Evolutionary conservation across 108 stramenopile species (phyloP).

Genomic region (Stephanodiscus minutulus): DNA sequence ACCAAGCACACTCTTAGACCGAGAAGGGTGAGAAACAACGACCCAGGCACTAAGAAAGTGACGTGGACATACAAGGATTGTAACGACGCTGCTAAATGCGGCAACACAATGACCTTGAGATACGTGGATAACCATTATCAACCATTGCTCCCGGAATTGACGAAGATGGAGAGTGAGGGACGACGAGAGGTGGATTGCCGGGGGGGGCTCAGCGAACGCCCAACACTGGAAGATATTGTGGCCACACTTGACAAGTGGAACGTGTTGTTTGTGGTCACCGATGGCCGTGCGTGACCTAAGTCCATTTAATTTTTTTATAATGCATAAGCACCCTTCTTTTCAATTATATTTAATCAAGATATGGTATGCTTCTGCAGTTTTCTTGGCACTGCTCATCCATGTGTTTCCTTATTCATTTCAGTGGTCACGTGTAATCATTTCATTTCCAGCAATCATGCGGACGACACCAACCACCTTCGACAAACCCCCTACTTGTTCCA

Average conservation of each 20-base stretch:
- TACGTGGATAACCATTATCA: constrained; percentile 51
- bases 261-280: constrained; percentile 47
- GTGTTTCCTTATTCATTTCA: neutral
- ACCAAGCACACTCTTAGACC: constrained; percentile 6
- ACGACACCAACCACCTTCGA: neutral
- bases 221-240: constrained; percentile 41
- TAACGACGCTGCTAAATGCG: constrained; percentile 24
- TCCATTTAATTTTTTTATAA: neutral
- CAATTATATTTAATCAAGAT: neutral
- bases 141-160: constrained; percentile 44
- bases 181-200: neutral
- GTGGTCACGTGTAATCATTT: neutral
- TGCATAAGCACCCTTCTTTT: neutral
- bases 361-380: no score
- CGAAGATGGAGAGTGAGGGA: constrained; percentile 22
- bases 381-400: neutral
- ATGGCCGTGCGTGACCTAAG: constrained; percentile 32
- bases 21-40: constrained; percentile 5
- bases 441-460: neutral
- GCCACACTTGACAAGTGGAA: constrained; percentile 28
- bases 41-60: neutral
- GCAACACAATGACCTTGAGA: constrained; percentile 43
- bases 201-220: constrained; percentile 7
- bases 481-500: no score
- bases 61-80: constrained; percentile 40